Conservation (phyloP, 257 asterid genomes). For the Thymus mandschuricus region DNA sequence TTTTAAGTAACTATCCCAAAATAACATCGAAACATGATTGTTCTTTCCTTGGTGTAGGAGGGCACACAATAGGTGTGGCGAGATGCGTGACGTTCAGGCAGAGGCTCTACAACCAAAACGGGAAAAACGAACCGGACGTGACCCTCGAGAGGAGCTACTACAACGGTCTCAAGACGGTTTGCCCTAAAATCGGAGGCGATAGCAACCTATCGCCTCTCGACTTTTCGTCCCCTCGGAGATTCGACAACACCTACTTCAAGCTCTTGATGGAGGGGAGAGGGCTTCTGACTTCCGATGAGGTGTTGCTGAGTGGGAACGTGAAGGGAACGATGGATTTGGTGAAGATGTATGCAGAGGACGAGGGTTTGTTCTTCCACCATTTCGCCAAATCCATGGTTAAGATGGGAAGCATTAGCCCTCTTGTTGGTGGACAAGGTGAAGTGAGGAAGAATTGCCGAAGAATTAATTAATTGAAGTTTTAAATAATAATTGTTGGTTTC, state of each 20-base stretch:
- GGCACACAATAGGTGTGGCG: conserved; percentile 80
- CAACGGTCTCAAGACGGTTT: conserved; percentile 50
- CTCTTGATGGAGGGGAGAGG: conserved; percentile 63
- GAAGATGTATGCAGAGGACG: conserved; percentile 60
- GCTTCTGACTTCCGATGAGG: conserved; percentile 72
- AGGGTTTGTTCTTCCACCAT: conserved; percentile 57
- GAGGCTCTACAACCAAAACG: conserved; percentile 72
- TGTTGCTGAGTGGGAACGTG: conserved; percentile 57
- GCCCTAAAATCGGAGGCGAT: conserved; percentile 80
- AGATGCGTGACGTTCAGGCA: conserved; percentile 74
- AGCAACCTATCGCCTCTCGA: conserved; percentile 70
- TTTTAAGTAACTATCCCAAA: no score
- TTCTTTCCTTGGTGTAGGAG: conserved; percentile 43
- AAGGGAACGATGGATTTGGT: conserved; percentile 48
- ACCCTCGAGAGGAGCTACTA: conserved; percentile 58
- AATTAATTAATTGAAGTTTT: conserved; percentile 38
- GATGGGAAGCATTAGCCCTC: conserved; percentile 70
- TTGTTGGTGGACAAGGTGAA: conserved; percentile 60
- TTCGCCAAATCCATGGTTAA: conserved; percentile 74
- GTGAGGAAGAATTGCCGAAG: conserved; percentile 66
- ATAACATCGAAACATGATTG: no score
- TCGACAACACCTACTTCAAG: conserved; percentile 78
- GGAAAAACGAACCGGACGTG: conserved; percentile 60
- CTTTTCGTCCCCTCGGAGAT: conserved; percentile 62
- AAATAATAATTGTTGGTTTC: neutral